phyloP scores from a whole-genome alignment of 2,329 filamentous ascomycete genomes.

The Fusarium bactridioides region DNA sequence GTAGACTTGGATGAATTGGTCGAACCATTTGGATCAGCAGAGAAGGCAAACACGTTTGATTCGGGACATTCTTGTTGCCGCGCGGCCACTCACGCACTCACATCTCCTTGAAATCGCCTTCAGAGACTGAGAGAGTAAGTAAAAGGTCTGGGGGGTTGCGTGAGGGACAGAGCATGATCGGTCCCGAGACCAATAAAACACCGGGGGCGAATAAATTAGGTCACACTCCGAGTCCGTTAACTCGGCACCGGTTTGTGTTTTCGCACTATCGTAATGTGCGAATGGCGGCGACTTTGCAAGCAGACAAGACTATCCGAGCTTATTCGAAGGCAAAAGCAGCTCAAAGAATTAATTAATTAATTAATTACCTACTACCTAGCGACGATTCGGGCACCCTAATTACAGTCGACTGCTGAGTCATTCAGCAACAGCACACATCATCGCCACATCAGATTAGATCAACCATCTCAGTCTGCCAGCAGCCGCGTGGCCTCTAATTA shows the following conservation, averaged over 20 bases:
- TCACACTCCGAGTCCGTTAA: background rate
- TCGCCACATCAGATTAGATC: conserved; percentile 33
- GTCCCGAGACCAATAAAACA: conserved; percentile 33
- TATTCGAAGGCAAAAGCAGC: conserved; percentile 5
- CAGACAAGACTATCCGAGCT: conserved; percentile 1
- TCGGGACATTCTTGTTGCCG: conserved; percentile 28
- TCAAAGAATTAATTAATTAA: background rate
- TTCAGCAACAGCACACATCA: background rate
- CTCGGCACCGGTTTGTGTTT: conserved; percentile 9
- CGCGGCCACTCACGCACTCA: conserved; percentile 30
- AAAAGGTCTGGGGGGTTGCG: conserved; percentile 9
- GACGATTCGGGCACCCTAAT: background rate
- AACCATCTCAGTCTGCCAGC: background rate
- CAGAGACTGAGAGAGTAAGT: background rate
- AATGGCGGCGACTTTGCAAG: background rate
- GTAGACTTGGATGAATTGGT: conserved; percentile 15
- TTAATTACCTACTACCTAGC: background rate
- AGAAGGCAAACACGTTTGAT: conserved; percentile 8
- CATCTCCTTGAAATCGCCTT: background rate
- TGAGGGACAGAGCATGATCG: conserved; percentile 14
- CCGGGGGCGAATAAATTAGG: conserved; percentile 16
- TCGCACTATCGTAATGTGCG: conserved; percentile 14
- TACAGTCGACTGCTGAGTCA: conserved; percentile 30
- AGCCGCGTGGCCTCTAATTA: conserved; percentile 30
- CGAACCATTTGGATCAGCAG: conserved; percentile 35